Evolutionary conservation across 1,284 basidiomycete species (phyloP).

Genomic region (Megacollybia platyphylla): DNA sequence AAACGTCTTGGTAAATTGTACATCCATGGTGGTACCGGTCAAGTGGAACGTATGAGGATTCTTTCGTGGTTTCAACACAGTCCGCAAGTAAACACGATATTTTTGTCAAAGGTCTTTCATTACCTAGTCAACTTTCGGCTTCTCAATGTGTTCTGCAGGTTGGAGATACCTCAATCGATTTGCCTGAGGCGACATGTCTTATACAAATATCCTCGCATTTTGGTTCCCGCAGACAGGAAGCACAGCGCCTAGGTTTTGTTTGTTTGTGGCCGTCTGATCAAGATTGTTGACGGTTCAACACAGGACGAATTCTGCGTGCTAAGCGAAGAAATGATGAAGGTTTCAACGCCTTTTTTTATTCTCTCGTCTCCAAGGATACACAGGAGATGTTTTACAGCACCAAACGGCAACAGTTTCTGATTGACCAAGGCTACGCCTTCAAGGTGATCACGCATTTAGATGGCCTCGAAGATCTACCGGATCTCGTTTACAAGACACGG

Average conservation of each 20-base stretch:
- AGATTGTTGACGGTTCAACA: constrained; percentile 3
- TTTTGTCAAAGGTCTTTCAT: constrained; percentile 78
- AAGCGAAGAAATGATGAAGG: constrained; percentile 98
- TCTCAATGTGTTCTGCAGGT: constrained; percentile 42
- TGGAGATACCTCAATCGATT: constrained; percentile 97
- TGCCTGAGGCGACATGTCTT: constrained; percentile 97
- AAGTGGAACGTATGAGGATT: constrained; percentile 93
- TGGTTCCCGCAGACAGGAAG: constrained; percentile 95
- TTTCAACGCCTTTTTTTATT: constrained; percentile 99
- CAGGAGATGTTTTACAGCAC: constrained; percentile 99
- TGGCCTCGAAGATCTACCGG: constrained; percentile 77
- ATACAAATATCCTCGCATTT: constrained; percentile 99
- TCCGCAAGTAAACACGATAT: constrained; percentile 95
- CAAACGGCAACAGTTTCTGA: constrained; percentile 96
- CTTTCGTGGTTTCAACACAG: constrained; percentile 94
- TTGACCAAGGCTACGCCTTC: constrained; percentile 98
- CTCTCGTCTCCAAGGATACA: constrained; percentile 96
- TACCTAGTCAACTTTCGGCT: constrained; percentile 5
- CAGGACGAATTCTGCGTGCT: constrained; percentile 89
- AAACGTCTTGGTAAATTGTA: constrained; percentile 89
- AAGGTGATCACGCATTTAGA: constrained; percentile 98
- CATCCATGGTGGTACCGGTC: constrained; percentile 94
- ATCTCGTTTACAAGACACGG: constrained; percentile 84
- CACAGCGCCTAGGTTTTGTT: constrained; percentile 77
- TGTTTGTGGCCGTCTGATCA: neutral